Percentiles rank a stretch among this genome's conserved stretches.
phyloP scores from a whole-genome alignment of 371 early-diverging fungal genomes.

The Smittium culicis region DNA sequence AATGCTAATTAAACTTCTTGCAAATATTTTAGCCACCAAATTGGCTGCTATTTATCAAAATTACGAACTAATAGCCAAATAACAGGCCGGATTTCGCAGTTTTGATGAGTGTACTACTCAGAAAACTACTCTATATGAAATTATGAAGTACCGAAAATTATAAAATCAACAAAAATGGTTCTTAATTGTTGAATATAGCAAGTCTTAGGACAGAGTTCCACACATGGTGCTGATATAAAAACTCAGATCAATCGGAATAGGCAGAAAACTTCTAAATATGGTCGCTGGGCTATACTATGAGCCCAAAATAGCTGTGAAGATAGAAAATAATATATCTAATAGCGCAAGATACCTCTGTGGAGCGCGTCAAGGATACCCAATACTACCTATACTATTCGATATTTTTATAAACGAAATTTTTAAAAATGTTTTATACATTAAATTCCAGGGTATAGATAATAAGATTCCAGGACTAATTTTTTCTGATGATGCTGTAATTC shows the following conservation, averaged over 20 bases:
- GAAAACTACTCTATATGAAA: constrained; percentile 1
- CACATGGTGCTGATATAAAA: background rate
- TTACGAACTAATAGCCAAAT: background rate
- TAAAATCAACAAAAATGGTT: background rate
- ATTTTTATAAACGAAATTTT: no score
- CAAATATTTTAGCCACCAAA: background rate
- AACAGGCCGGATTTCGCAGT: background rate
- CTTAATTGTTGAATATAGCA: background rate
- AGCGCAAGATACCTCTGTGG: no score
- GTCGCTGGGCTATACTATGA: background rate
- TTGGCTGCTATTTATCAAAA: background rate
- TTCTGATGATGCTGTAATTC: no score
- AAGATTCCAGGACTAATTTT: no score
- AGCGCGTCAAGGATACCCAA: no score
- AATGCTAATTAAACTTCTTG: background rate
- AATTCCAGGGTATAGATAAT: no score
- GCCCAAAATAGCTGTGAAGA: background rate
- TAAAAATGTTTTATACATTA: no score
- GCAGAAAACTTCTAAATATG: background rate
- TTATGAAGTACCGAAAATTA: background rate
- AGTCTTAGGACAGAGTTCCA: background rate
- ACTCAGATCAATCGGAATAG: background rate
- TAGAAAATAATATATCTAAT: no score
- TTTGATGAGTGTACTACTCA: background rate
- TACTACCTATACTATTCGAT: no score